These are phyloP conservation scores for Colletotrichum aenigma DNA, from an alignment of 2,329 filamentous ascomycete genomes.

Conservation along the genomic window DNA sequence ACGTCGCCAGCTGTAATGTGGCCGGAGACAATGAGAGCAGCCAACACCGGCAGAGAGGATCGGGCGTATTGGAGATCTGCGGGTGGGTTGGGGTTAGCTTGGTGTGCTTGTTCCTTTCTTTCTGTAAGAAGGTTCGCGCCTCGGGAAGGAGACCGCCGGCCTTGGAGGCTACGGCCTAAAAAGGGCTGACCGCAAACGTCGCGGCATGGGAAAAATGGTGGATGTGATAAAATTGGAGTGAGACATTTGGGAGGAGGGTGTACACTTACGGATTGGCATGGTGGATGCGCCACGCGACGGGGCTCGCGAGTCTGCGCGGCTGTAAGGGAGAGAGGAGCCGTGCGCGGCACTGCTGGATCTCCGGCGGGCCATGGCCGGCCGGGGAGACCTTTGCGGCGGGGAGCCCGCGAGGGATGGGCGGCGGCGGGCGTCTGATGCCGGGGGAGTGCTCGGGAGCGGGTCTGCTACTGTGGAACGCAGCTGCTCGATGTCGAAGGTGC, in stretches of 20 bases:
- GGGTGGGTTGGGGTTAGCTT: background rate
- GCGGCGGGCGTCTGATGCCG: background rate
- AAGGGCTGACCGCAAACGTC: slow-evolving; percentile 7
- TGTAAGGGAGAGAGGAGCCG: slow-evolving; percentile 17
- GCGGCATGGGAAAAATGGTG: background rate
- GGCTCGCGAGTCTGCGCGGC: slow-evolving; percentile 14
- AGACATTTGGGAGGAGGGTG: background rate
- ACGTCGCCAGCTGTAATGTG: slow-evolving; percentile 55
- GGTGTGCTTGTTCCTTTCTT: background rate
- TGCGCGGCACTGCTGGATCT: slow-evolving; percentile 26
- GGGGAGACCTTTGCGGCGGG: background rate
- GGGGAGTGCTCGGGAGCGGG: slow-evolving; percentile 23
- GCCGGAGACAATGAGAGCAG: slow-evolving; percentile 58
- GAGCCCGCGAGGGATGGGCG: slow-evolving; percentile 11
- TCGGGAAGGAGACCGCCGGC: background rate
- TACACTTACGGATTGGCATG: slow-evolving; percentile 51
- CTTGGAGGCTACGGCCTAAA: background rate
- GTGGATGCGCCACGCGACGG: slow-evolving; percentile 33
- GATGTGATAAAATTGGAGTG: background rate
- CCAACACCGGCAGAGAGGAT: slow-evolving; percentile 56
- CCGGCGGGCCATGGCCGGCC: slow-evolving; percentile 17
- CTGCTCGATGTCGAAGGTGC: slow-evolving; percentile 54
- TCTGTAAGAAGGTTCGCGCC: background rate
- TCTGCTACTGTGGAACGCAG: slow-evolving; percentile 51
- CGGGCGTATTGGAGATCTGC: slow-evolving; percentile 53